Conservation (phyloP, 345 rosid species). For the Eucalyptus melliodora region DNA sequence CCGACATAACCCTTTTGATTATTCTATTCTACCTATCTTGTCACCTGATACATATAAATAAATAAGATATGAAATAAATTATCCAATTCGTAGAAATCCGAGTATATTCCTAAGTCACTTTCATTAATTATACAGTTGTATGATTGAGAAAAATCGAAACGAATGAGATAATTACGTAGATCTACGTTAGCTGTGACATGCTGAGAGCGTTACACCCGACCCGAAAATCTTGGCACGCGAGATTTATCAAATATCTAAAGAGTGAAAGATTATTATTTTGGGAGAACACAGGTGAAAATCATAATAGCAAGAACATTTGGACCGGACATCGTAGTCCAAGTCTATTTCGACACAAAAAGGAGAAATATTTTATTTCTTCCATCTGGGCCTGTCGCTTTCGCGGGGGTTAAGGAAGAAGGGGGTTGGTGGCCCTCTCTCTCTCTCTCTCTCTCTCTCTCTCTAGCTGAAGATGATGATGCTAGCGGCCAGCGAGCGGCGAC, state of each 20-base stretch:
- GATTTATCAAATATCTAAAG: not conserved
- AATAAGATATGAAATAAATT: too few relatives aligned
- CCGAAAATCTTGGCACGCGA: not conserved
- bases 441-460: not conserved
- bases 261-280: not conserved
- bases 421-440: not conserved
- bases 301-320: not conserved
- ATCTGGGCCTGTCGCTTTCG: not conserved
- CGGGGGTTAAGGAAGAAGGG: not conserved
- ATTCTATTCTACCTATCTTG: too few relatives aligned
- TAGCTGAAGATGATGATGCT: not conserved
- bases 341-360: not conserved
- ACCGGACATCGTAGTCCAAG: not conserved
- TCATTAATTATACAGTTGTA: accelerated
- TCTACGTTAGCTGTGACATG: too few relatives aligned
- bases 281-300: not conserved
- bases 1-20: too few relatives aligned
- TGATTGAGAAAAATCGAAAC: accelerated
- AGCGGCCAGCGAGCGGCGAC: not conserved
- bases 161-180: too few relatives aligned
- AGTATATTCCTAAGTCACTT: too few relatives aligned
- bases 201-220: not conserved
- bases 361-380: not conserved
- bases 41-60: too few relatives aligned
- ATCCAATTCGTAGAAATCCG: accelerated